Base-by-base conservation (phyloP, 306 rosid genomes). In the Ormosia semicastrata region DNA sequence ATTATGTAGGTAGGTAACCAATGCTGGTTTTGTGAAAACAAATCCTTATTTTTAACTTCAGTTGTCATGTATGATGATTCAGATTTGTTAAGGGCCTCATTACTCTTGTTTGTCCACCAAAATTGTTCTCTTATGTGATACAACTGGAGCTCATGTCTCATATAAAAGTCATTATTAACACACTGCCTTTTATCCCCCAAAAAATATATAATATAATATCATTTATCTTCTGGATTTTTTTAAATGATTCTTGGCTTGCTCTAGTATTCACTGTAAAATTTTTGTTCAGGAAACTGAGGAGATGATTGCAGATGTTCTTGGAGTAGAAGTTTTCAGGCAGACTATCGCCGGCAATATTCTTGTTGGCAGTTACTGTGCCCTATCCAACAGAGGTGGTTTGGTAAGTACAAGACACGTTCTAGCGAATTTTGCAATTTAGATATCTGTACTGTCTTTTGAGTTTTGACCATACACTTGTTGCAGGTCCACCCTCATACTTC, bases 401-500 rank as follows among this genome's bases (percentile, higher is more conserved):
- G 98, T 94, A 87, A 90, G 83, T 50, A 37, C 13, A 71, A 75
- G 7, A 56, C 18, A 33, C 46, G 9, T 66, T 59, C 54, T 47
- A 7, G 40, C 8, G 33, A 60, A 66, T 49, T 4, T 76, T 8
- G 6, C 64, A 33, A 67, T 73, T 73, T 17, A 40, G 32, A 69
- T 5, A 5, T 71, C 9, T 41, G 6, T 69, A 32, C 2, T 37
- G 12, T 72, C 33, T 85, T 71, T 3, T 65, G 29, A 43, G 14
- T 85, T 71, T 3, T 65, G 15, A 43, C 18, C 12, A 52, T 53
- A 54, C 47, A 43, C 63, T 18, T 64, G n/a, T 44, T 66, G 76
- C 91, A 94, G 97, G 97, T 94, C 12, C 98, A 94, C 75, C 97
- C 98, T 8, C 97, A 89, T 75, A 94, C 98, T 2, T 94, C 97